phyloP scores from a whole-genome alignment of 345 rosid species.

The Brassica juncea region DNA sequence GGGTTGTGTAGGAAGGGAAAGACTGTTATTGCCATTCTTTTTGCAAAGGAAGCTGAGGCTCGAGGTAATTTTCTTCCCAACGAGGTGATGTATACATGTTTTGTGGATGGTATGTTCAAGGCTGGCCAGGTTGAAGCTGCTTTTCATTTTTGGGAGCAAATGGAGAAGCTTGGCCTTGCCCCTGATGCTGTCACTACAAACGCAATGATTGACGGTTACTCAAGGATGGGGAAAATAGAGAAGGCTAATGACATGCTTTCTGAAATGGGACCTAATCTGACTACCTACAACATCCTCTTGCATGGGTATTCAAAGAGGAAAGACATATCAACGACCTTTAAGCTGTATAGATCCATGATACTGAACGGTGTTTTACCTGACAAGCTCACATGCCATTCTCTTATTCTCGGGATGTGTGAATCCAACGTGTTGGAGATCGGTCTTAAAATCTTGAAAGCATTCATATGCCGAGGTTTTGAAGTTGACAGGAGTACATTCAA shows the following conservation, averaged over 20 bases:
- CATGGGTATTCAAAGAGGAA: conserved; percentile 72
- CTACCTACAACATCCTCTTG: conserved; percentile 73
- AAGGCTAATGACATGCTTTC: conserved; percentile 46
- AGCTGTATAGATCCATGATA: conserved; percentile 52
- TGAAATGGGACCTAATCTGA: conserved; percentile 59
- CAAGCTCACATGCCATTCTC: conserved; percentile 64
- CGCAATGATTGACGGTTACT: conserved; percentile 56
- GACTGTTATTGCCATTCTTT: conserved; percentile 65
- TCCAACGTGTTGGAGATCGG: conserved; percentile 63
- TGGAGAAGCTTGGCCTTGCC: conserved; percentile 47
- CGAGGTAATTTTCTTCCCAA: conserved; percentile 49
- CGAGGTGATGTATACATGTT: conserved; percentile 55
- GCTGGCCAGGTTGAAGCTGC: conserved; percentile 65
- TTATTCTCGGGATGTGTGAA: conserved; percentile 67
- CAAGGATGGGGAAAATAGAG: conserved; percentile 64
- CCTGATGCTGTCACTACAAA: conserved; percentile 64
- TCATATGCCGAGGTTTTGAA: conserved; percentile 52
- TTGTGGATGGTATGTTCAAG: conserved; percentile 74
- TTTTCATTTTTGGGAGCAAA: conserved; percentile 46
- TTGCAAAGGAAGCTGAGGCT: conserved; percentile 51
- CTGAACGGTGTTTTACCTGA: conserved; percentile 56
- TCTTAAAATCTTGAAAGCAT: conserved; percentile 59
- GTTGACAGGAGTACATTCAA: conserved; percentile 58
- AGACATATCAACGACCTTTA: conserved; percentile 50
- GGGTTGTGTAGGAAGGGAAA: conserved; percentile 75